These are phyloP conservation scores for Rasamsonia emersonii DNA, from an alignment of 2,329 filamentous ascomycete species.

Conservation along the genomic window DNA sequence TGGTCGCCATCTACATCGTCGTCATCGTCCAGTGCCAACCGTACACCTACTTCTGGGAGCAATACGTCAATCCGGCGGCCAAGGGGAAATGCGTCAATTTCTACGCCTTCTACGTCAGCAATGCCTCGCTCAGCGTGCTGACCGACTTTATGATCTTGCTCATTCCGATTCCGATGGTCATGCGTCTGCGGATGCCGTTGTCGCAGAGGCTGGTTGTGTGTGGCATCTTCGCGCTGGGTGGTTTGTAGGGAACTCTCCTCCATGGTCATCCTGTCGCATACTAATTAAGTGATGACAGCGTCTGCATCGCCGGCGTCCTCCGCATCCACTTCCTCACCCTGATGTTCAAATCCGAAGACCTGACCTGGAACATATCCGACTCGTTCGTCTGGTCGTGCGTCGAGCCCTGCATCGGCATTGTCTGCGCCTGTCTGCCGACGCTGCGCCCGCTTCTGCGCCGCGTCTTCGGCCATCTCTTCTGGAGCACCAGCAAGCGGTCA, in stretches of 20 bases:
- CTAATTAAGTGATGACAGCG: no score
- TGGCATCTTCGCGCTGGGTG: slow-evolving; percentile 28
- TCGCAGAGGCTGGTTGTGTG: slow-evolving; percentile 28
- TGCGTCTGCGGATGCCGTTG: slow-evolving; percentile 21
- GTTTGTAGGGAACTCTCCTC: no score
- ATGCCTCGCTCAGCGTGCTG: slow-evolving; percentile 8
- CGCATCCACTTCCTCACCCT: slow-evolving; percentile 34
- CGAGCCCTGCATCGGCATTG: slow-evolving; percentile 25
- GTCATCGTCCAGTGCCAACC: slow-evolving; percentile 7
- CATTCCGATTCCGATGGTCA: slow-evolving; percentile 12
- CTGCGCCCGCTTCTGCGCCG: slow-evolving; percentile 26
- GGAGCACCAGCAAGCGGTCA: no score
- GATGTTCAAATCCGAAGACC: slow-evolving; percentile 33
- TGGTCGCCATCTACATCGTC: slow-evolving; percentile 7
- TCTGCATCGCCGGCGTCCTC: slow-evolving; percentile 35
- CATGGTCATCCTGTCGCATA: no score
- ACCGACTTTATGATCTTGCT: slow-evolving; percentile 12
- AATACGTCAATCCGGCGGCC: slow-evolving; percentile 5
- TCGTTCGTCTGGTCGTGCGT: slow-evolving; percentile 27
- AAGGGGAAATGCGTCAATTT: slow-evolving; percentile 6
- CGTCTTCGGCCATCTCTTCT: slow-evolving; percentile 18
- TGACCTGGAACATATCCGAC: slow-evolving; percentile 21
- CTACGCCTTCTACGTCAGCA: slow-evolving; percentile 9
- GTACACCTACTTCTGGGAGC: slow-evolving; percentile 9
- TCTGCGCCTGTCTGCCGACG: slow-evolving; percentile 28